Base-by-base conservation (phyloP, 371 early-diverging fungal species). In the Mucor mucedo region DNA sequence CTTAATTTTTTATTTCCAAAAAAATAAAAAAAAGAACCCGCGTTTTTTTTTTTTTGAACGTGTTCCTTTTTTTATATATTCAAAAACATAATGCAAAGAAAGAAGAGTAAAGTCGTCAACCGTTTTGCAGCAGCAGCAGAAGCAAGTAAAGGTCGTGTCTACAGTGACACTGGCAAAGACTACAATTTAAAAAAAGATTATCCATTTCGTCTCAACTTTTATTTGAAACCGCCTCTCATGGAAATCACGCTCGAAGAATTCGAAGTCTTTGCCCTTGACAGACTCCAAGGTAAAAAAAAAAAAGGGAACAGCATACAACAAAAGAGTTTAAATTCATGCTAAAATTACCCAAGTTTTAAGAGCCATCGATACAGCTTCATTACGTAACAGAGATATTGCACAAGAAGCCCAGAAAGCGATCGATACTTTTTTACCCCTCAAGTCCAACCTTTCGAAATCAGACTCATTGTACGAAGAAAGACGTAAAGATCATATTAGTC, bases 221-320 rank as follows among this genome's bases (percentile, higher is more conserved):
- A 97, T 79, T 49, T 65, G 9, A 76, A 83, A 4, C 91, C 96
- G 11, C 91, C 92, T 21, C 77, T 80, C 53, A 82, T 82, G 35
- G 91, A 95, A 63, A 86, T 97, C 68, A 93, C 89, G 56, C 87
- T 96, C 62, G 91, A 90, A 55, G 94, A 97, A 68, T 96, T 98
- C 74, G 98, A 98, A 76, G 68, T 73, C 16, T 94, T 83, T 78
- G 96, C 97, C 1, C 86, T 98, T 27, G 96, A 96, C 82, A 86
- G 98, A 49, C 89, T 98, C 57, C 91, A 92, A 76, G 91, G 91
- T 83, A 47, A 47, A 47, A 8, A 21, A 21, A 21, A 21, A 21
- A 21, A 21, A 21, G 1, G 21, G 21, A 21, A 21, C 21, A 21
- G 21, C 21, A 21, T 21, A 21, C 21, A 21, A 21, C 21, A 21